Base-by-base conservation (phyloP, 306 rosid species). In the Prinsepia uniflora region DNA sequence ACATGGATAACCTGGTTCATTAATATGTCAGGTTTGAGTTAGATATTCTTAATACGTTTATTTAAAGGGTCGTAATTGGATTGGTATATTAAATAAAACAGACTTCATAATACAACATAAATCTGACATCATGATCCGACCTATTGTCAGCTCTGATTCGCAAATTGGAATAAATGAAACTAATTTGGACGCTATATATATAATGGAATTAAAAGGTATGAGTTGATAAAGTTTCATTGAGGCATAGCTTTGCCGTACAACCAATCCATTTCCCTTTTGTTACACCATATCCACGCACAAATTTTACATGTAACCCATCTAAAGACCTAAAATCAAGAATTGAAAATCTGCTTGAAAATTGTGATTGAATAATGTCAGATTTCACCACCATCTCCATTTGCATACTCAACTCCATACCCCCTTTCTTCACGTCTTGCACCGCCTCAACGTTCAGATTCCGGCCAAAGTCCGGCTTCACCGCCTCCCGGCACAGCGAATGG, bases 331-430 rank as follows among this genome's bases (percentile, higher is more conserved):
- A 18, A 15, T 55, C 41, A 12, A 22, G 10, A 7, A 15, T 57
- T 7, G 42, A 13, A 22, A 22, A 48, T 42, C 64, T 55, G 22
- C 65, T 54, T 0, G 43, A 56, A 47, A 43, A 12, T 0, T 22
- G 52, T 9, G 54, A 55, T 8, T 5, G n/a, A 55, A 70, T 22
- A 22, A 70, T 10, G 4, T 22, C 74, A 1, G 63, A 41, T 14
- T 53, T 5, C 40, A 55, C 20, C 19, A 40, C 54, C 63, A 70
- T 70, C 65, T 43, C 9, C 42, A 70, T 55, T 17, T 42, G 45
- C 65, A 70, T 6, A 5, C 42, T 56, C 42, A 70, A 42, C 50
- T 42, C 46, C 8, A 55, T 1, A 8, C 13, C 50, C 43, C 44
- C 64, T 19, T 13, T 56, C 24, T 3, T 18, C 34, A 64, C 20